phyloP scores from a whole-genome alignment of 75 land plant genomes.

The Selaginella tamariscina region DNA sequence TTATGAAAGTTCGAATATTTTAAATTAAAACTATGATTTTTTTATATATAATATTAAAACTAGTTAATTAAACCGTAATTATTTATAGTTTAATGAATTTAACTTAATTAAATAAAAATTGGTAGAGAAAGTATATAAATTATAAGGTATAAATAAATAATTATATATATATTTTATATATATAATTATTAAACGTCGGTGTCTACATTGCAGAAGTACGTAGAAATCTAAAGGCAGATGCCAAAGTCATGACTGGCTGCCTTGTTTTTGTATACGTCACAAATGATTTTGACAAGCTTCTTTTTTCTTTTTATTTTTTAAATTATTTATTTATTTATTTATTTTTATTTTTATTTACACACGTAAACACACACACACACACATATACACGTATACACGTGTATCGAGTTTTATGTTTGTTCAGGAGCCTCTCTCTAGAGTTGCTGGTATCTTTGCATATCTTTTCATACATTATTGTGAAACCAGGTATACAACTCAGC shows the following conservation, averaged over 20 bases:
- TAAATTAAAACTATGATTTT: neutral
- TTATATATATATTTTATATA: too few species aligned
- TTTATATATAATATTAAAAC: neutral
- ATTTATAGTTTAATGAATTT: too few species aligned
- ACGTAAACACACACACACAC: too few species aligned
- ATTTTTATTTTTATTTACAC: too few species aligned
- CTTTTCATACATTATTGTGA: too few species aligned
- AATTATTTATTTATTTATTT: too few species aligned
- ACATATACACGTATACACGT: too few species aligned
- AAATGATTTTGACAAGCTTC: slow-evolving; percentile 1
- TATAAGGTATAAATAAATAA: neutral
- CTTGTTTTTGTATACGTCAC: neutral
- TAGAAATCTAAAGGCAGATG: neutral
- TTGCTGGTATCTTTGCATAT: neutral
- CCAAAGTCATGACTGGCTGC: neutral
- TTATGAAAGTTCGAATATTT: too few species aligned
- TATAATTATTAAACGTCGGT: neutral
- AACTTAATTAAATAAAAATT: neutral
- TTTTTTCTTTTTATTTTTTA: too few species aligned
- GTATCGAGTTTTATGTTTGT: too few species aligned
- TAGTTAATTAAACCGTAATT: too few species aligned
- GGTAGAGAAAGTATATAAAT: neutral
- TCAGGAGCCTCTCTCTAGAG: neutral
- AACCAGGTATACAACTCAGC: too few species aligned
- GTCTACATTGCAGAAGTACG: neutral